These are phyloP conservation scores for Trametes hirsuta DNA, from an alignment of 1,284 basidiomycete species.

Conservation along the genomic window DNA sequence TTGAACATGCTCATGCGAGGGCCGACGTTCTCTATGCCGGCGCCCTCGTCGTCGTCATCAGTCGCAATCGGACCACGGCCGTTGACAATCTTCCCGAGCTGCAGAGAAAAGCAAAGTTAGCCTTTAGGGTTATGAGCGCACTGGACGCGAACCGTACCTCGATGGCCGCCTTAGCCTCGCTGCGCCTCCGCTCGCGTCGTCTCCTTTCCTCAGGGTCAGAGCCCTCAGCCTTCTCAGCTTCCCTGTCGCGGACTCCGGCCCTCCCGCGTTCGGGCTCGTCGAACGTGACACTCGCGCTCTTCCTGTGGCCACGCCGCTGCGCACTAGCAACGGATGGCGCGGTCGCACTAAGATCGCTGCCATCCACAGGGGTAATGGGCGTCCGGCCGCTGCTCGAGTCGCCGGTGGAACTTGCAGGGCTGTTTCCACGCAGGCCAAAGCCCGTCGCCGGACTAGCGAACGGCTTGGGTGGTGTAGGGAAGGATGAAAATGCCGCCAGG, in stretches of 20 bases:
- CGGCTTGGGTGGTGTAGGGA: constrained; percentile 43
- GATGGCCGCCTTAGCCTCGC: constrained; percentile 77
- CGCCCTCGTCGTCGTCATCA: constrained; percentile 54
- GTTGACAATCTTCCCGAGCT: constrained; percentile 83
- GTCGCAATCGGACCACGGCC: constrained; percentile 64
- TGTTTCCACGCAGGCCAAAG: constrained; percentile 47
- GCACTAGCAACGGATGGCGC: constrained; percentile 25
- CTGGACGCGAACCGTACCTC: constrained; percentile 54
- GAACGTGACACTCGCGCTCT: constrained; percentile 66
- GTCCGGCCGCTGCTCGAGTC: constrained; percentile 74
- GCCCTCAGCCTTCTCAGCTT: constrained; percentile 42
- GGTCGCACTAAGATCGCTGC: constrained; percentile 59
- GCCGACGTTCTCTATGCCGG: constrained; percentile 35
- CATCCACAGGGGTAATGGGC: constrained; percentile 75
- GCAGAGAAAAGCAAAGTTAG: constrained; percentile 2
- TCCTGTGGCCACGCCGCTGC: constrained; percentile 38
- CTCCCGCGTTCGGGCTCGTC: constrained; percentile 33
- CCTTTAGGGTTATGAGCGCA: neutral
- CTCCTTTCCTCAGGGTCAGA: constrained; percentile 49
- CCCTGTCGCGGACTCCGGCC: constrained; percentile 34
- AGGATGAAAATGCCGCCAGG: constrained; percentile 8
- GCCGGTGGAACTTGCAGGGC: constrained; percentile 78
- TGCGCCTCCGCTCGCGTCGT: constrained; percentile 68
- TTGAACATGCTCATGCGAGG: constrained; percentile 47
- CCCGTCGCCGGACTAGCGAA: constrained; percentile 37